Evolutionary conservation across 2,329 filamentous ascomycete genomes (phyloP).

Genomic region (Aspergillus ibericus): DNA sequence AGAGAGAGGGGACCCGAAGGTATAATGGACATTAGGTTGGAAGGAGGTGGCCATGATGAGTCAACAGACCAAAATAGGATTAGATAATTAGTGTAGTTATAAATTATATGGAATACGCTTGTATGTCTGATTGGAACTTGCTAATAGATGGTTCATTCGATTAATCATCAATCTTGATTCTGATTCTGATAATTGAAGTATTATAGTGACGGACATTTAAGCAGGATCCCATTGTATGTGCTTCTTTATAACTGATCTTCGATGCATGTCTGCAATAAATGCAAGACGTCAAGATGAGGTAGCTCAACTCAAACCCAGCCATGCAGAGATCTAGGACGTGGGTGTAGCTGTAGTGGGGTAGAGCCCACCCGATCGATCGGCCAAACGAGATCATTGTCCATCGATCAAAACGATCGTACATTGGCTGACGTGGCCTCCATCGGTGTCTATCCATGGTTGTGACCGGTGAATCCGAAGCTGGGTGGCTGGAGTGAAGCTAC

Average conservation of each 20-base stretch:
- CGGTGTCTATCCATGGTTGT: neutral
- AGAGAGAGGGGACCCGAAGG: conserved; percentile 11
- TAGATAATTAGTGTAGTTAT: neutral
- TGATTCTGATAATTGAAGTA: no score
- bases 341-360: no score
- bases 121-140: no score
- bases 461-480: neutral
- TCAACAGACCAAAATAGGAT: neutral
- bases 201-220: no score
- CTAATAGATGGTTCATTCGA: no score
- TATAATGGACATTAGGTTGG: conserved; percentile 15
- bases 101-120: no score
- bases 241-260: no score
- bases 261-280: neutral
- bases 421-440: neutral
- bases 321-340: no score
- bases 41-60: conserved; percentile 17
- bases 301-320: neutral
- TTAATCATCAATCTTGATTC: no score
- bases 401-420: neutral
- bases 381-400: no score
- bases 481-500: neutral
- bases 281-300: neutral
- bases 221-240: neutral
- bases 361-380: neutral